phyloP scores from a whole-genome alignment of 257 asterid genomes.

The Avicennia marina region DNA sequence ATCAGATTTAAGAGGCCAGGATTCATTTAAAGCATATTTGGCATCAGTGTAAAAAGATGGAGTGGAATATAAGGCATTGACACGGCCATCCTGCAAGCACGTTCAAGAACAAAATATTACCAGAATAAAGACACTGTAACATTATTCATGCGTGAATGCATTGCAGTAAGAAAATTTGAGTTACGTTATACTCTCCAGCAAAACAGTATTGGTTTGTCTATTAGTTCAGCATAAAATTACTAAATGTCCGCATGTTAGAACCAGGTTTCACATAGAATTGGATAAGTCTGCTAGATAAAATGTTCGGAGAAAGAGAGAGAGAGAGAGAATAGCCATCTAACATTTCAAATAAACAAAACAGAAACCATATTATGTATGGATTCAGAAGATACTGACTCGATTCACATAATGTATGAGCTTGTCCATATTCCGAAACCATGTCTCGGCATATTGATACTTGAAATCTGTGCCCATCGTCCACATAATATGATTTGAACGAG shows the following conservation, averaged over 20 bases:
- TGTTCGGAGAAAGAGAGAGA: too few species aligned
- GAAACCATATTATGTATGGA: slow-evolving; percentile 1
- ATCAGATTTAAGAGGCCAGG: slow-evolving; percentile 92
- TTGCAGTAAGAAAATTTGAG: slow-evolving; percentile 1
- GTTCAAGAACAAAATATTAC: slow-evolving; percentile 1
- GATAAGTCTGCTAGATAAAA: too few species aligned
- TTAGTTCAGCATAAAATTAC: too few species aligned
- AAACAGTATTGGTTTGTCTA: neutral
- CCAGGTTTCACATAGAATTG: too few species aligned
- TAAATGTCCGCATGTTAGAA: too few species aligned
- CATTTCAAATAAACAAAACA: too few species aligned
- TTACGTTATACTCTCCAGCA: neutral
- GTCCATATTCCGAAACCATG: slow-evolving; percentile 94
- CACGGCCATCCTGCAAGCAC: slow-evolving; percentile 90
- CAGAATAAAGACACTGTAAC: neutral
- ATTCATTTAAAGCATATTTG: slow-evolving; percentile 63
- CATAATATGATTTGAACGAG: slow-evolving; percentile 94
- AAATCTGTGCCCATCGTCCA: slow-evolving; percentile 99
- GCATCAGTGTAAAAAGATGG: slow-evolving; percentile 94
- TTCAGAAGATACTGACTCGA: slow-evolving; percentile 42
- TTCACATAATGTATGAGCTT: slow-evolving; percentile 97
- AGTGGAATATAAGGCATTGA: slow-evolving; percentile 88
- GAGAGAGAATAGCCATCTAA: too few species aligned
- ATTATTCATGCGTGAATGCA: neutral
- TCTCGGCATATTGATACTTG: slow-evolving; percentile 82